Conservation (phyloP, 371 early-diverging fungal genomes). For the Encephalitozoon cuniculi region DNA sequence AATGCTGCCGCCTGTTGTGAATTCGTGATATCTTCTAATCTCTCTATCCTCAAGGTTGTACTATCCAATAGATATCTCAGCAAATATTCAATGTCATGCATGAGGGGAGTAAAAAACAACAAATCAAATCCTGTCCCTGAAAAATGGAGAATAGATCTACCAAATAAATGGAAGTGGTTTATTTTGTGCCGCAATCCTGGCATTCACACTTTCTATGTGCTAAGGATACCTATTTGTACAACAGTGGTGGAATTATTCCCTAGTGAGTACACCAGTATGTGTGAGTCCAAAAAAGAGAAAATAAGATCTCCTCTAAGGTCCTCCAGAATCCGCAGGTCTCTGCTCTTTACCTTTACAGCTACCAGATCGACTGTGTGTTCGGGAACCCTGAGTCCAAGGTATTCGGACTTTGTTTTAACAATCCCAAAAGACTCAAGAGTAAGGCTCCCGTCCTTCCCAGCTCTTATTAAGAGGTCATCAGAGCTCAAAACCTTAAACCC, state of each 20-base stretch:
- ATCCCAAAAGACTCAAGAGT: not conserved
- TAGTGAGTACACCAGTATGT: conserved; percentile 17
- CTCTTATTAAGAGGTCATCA: not conserved
- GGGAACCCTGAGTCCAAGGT: not conserved
- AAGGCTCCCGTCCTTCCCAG: not conserved
- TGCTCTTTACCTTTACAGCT: not conserved
- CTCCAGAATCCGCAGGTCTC: conserved; percentile 4
- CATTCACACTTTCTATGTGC: too few species aligned
- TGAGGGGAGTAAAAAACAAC: conserved; percentile 19
- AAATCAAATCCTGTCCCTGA: conserved; percentile 25
- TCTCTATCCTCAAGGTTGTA: conserved; percentile 42
- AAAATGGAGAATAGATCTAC: not conserved
- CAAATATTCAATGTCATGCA: conserved; percentile 58
- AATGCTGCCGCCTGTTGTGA: conserved; percentile 30
- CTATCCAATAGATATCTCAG: conserved; percentile 54
- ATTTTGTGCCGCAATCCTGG: not conserved
- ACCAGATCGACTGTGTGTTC: not conserved
- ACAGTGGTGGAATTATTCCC: not conserved
- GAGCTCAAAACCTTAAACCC: not conserved
- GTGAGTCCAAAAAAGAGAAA: conserved; percentile 14
- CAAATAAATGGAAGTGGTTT: not conserved
- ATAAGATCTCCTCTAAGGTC: not conserved
- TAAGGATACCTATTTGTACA: not conserved
- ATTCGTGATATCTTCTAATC: conserved; percentile 38
- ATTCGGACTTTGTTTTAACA: not conserved